These are phyloP conservation scores for Fusarium succisae DNA, from an alignment of 2,329 filamentous ascomycete species.

Conservation along the genomic window DNA sequence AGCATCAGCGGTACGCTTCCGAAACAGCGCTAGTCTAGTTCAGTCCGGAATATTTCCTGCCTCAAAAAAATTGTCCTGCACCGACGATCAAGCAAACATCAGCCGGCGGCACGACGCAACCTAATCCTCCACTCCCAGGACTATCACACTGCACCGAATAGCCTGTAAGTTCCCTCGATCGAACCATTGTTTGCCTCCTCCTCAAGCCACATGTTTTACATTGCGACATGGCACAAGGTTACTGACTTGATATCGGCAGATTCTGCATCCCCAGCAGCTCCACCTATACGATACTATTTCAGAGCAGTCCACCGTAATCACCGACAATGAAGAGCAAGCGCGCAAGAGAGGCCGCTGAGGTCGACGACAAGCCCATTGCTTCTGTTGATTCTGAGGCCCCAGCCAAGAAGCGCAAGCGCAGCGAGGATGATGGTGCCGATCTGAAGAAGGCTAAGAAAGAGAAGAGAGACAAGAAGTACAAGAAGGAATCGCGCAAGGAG, in stretches of 20 bases:
- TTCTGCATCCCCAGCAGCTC: slow-evolving; percentile 9
- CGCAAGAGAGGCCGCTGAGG: slow-evolving; percentile 47
- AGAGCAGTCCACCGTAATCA: not conserved
- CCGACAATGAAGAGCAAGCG: slow-evolving; percentile 51
- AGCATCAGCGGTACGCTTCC: slow-evolving; percentile 4
- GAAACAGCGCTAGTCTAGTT: slow-evolving; percentile 13
- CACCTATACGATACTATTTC: not conserved
- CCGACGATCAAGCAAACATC: slow-evolving; percentile 7
- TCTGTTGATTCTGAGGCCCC: slow-evolving; percentile 36
- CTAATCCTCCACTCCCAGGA: not conserved
- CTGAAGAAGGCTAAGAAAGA: slow-evolving; percentile 48
- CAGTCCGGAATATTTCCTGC: slow-evolving; percentile 22
- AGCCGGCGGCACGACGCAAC: not conserved
- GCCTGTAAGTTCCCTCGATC: slow-evolving; percentile 16
- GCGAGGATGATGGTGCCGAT: slow-evolving; percentile 40
- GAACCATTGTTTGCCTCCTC: slow-evolving; percentile 12
- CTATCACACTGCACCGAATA: not conserved
- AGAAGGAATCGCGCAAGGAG: slow-evolving; percentile 50
- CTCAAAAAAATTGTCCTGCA: slow-evolving; percentile 19
- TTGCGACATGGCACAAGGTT: slow-evolving; percentile 6
- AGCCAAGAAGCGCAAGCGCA: slow-evolving; percentile 51
- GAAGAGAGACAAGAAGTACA: slow-evolving; percentile 48
- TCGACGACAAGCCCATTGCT: slow-evolving; percentile 41
- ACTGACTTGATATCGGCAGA: slow-evolving; percentile 20
- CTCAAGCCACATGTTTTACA: slow-evolving; percentile 18